phyloP scores from a whole-genome alignment of 768 basidiomycete genomes.

The Leccinum olivaceopallidum region DNA sequence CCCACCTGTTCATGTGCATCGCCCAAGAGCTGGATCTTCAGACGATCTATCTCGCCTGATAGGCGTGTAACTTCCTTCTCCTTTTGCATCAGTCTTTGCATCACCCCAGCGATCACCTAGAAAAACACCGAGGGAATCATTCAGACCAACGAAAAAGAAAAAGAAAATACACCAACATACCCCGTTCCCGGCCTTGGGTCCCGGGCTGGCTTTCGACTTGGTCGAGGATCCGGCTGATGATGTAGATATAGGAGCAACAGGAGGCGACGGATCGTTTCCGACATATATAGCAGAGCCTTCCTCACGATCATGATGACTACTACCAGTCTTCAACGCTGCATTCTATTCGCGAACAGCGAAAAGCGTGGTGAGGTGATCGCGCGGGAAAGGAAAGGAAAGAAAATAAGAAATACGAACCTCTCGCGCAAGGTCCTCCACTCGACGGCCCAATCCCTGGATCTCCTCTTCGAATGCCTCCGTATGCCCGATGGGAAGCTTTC shows the following conservation, averaged over 20 bases:
- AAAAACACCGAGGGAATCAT: neutral
- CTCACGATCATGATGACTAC: constrained; percentile 6
- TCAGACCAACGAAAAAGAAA: neutral
- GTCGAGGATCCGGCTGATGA: neutral
- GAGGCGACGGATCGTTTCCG: constrained; percentile 9
- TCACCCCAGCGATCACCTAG: constrained; percentile 68
- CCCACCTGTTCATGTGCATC: constrained; percentile 64
- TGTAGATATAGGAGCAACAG: neutral
- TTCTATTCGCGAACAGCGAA: constrained; percentile 7
- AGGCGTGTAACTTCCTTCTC: constrained; percentile 82
- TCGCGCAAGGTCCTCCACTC: constrained; percentile 62
- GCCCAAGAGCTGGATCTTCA: constrained; percentile 56
- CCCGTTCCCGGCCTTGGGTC: constrained; percentile 57
- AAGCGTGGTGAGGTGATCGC: neutral
- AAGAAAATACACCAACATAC: constrained; percentile 33
- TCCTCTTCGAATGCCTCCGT: constrained; percentile 53
- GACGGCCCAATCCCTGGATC: constrained; percentile 54
- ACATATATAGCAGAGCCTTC: constrained; percentile 21
- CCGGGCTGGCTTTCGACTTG: constrained; percentile 37
- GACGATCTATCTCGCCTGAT: constrained; percentile 66
- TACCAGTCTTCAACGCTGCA: neutral
- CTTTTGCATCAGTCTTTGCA: constrained; percentile 79
- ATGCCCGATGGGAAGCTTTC: constrained; percentile 54
- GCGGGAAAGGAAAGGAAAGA: neutral
- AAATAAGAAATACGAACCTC: constrained; percentile 48